A percentile compares a stretch with the other conserved stretches of the same genome.
Conservation (phyloP, 306 rosid genomes). For the Quercus engelmannii region DNA sequence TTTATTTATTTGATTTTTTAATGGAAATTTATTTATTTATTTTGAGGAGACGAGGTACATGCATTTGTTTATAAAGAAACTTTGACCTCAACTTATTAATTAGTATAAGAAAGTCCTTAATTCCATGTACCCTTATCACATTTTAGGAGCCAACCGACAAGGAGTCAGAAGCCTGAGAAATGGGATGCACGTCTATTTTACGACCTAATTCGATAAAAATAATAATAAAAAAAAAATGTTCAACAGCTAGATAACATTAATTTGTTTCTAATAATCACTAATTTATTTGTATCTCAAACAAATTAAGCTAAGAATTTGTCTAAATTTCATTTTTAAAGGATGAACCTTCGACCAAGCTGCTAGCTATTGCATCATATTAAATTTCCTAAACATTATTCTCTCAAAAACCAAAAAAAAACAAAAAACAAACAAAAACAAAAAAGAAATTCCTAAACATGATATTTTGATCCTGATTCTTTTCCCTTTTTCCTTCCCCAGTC, state of each 20-base stretch:
- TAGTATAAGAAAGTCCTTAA: neutral
- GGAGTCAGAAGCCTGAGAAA: slow-evolving; percentile 20
- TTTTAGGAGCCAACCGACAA: slow-evolving; percentile 18
- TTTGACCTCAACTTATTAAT: slow-evolving; percentile 18
- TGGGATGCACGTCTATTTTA: slow-evolving; percentile 60
- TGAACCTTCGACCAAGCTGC: slow-evolving; percentile 31
- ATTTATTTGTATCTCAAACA: neutral
- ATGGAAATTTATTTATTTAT: too few species aligned
- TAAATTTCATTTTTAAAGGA: neutral
- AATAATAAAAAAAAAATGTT: neutral
- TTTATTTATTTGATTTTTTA: neutral
- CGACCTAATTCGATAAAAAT: neutral
- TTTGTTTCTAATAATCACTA: neutral
- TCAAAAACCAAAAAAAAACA: too few species aligned
- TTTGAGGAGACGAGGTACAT: neutral
- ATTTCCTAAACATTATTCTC: slow-evolving; percentile 20
- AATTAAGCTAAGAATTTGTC: neutral
- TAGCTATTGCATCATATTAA: slow-evolving; percentile 29
- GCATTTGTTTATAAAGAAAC: slow-evolving; percentile 1
- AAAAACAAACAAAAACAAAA: too few species aligned
- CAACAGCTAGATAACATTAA: neutral
- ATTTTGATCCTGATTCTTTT: neutral
- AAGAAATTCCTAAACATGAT: neutral
- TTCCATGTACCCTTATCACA: slow-evolving; percentile 14
- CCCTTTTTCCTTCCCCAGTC: neutral